phyloP scores from a whole-genome alignment of 495 filamentous ascomycete genomes.

The Jackrogersella multiformis region DNA sequence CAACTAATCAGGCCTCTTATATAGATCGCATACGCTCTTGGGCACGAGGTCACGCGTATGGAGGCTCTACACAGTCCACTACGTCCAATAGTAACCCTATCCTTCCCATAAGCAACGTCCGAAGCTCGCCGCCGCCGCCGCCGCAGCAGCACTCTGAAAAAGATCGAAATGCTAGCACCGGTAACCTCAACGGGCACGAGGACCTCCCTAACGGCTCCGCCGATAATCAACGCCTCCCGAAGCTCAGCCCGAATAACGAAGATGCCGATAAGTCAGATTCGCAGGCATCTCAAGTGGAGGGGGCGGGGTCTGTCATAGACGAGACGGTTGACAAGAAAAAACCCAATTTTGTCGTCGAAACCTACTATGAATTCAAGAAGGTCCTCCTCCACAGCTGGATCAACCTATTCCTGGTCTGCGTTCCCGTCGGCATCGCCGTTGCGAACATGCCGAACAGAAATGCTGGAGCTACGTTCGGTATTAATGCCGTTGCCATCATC shows the following conservation, averaged over 20 bases:
- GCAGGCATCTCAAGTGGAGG: conserved; percentile 62
- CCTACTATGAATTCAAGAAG: conserved; percentile 60
- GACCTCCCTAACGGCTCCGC: conserved; percentile 20
- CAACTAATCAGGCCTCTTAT: conserved; percentile 57
- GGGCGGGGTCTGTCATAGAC: conserved; percentile 65
- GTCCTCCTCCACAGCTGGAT: conserved; percentile 75
- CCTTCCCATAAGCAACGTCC: conserved; percentile 50
- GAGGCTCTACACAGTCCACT: conserved; percentile 55
- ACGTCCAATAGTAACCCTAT: conserved; percentile 45
- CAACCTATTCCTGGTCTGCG: conserved; percentile 81
- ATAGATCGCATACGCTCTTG: conserved; percentile 69
- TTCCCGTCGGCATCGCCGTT: conserved; percentile 78
- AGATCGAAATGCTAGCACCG: conserved; percentile 42
- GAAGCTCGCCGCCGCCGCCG: too few relatives aligned
- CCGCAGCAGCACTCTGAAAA: conserved; percentile 26
- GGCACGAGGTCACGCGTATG: conserved; percentile 64
- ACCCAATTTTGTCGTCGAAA: conserved; percentile 57
- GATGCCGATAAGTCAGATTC: conserved; percentile 43
- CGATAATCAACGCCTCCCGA: conserved; percentile 4
- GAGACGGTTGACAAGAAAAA: conserved; percentile 49
- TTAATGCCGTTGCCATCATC: conserved; percentile 86
- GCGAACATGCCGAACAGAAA: conserved; percentile 54
- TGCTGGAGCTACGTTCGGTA: conserved; percentile 67
- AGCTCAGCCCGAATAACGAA: conserved; percentile 35
- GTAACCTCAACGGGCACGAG: conserved; percentile 30